Evolutionary conservation across 2,329 filamentous ascomycete genomes (phyloP).

Genomic region (Balansia obtecta): DNA sequence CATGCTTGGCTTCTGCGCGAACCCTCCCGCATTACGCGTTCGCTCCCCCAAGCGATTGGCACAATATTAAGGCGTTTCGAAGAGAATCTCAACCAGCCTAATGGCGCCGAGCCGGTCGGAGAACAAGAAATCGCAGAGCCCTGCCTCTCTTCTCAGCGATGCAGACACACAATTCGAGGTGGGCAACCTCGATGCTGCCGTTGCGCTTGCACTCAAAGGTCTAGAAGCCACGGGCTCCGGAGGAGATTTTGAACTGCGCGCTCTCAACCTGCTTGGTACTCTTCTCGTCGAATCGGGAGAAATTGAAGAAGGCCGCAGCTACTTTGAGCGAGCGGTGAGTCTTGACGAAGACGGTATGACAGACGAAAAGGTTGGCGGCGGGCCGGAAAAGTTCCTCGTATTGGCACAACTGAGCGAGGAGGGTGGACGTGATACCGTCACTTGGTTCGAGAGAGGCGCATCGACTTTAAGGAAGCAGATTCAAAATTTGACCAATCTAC

Average conservation of each 20-base stretch:
- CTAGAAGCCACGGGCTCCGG: constrained; percentile 29
- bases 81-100: constrained; percentile 1
- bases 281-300: constrained; percentile 77
- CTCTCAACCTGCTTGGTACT: constrained; percentile 66
- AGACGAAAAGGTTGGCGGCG: constrained; percentile 62
- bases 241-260: constrained; percentile 45
- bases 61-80: neutral
- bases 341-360: constrained; percentile 65
- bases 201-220: constrained; percentile 28
- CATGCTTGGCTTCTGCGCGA: neutral
- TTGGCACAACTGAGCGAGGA: constrained; percentile 77
- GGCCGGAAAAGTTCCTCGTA: constrained; percentile 89
- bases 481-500: constrained; percentile 41
- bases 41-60: neutral
- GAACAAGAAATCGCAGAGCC: constrained; percentile 20
- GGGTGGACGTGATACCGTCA: constrained; percentile 51
- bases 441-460: constrained; percentile 60
- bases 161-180: constrained; percentile 30
- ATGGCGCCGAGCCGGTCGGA: constrained; percentile 31
- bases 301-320: constrained; percentile 57
- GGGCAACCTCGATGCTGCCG: constrained; percentile 29
- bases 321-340: constrained; percentile 60
- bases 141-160: constrained; percentile 22
- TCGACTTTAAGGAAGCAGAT: constrained; percentile 61
- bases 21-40: neutral